A percentile compares a stretch with the other conserved stretches of the same genome.
phyloP scores from a whole-genome alignment of 139 green algal genomes.

The Chloropicon primus region DNA sequence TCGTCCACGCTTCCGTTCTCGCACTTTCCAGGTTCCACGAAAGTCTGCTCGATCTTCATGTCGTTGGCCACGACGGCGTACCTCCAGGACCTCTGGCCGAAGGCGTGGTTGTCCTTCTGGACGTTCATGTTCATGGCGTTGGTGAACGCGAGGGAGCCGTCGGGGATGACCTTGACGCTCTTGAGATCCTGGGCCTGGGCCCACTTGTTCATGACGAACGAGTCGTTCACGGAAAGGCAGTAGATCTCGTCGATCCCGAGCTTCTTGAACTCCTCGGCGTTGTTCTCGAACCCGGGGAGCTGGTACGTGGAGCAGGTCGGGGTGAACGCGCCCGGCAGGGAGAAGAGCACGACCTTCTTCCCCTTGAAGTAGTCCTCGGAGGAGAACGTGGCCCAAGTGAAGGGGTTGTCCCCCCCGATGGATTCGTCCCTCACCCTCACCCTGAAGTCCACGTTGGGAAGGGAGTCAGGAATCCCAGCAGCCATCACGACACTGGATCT shows the following conservation, averaged over 20 bases:
- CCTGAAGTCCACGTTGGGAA: neutral
- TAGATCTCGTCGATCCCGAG: conserved; percentile 9
- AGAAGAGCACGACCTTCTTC: conserved; percentile 8
- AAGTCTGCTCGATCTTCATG: conserved; percentile 10
- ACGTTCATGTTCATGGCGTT: conserved; percentile 5
- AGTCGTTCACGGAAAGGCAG: conserved; percentile 11
- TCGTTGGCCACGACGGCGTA: conserved; percentile 6
- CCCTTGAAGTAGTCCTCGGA: conserved; percentile 3
- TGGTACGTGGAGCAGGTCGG: conserved; percentile 8
- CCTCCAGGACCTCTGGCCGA: conserved; percentile 9
- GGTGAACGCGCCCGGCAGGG: conserved; percentile 12
- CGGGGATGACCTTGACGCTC: conserved; percentile 7
- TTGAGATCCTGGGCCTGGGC: conserved; percentile 3
- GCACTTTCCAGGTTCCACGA: neutral
- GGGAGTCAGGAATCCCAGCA: neutral
- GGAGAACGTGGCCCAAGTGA: neutral
- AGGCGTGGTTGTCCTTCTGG: conserved; percentile 1
- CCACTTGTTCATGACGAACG: conserved; percentile 12
- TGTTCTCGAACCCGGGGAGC: conserved; percentile 8
- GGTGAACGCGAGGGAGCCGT: conserved; percentile 4
- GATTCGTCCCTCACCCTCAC: neutral
- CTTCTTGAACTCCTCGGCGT: conserved; percentile 5
- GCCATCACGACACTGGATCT: neutral
- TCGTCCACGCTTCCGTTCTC: neutral
- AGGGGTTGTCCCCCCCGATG: conserved; percentile 3